Conservation (phyloP, 441 rosid species). For the Gossypium lobatum region DNA sequence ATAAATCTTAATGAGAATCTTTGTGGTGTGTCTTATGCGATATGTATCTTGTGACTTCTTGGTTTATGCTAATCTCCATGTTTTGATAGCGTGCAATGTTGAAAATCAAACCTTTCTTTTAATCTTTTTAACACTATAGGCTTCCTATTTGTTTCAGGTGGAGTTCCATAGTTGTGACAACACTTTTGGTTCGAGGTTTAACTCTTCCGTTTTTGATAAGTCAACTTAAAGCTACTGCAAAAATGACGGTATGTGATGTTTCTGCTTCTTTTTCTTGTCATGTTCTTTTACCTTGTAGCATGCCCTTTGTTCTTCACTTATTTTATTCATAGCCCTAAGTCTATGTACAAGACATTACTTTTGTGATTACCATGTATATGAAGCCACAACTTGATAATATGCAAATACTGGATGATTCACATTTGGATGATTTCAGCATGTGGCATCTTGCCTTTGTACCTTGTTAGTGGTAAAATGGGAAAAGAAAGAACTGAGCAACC, state of each 20-base stretch:
- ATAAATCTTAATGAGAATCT: background rate
- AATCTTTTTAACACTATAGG: background rate
- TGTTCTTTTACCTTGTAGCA: background rate
- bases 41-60: background rate
- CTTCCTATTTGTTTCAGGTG: conserved; percentile 49
- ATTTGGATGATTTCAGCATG: background rate
- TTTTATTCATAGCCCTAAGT: background rate
- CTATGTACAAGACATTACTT: background rate
- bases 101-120: background rate
- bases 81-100: conserved; percentile 1
- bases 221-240: conserved; percentile 72
- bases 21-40: background rate
- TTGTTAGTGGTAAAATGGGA: background rate
- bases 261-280: background rate
- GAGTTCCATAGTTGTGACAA: conserved; percentile 70
- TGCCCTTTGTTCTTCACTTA: background rate
- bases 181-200: conserved; percentile 55
- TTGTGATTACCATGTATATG: background rate
- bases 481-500: background rate
- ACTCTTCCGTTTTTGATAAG: conserved; percentile 72
- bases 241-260: conserved; percentile 49
- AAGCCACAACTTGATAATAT: background rate
- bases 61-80: background rate
- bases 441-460: background rate
- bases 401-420: background rate